Conservation (phyloP, 116 monocot species). For the Papilionanthe hybrid region DNA sequence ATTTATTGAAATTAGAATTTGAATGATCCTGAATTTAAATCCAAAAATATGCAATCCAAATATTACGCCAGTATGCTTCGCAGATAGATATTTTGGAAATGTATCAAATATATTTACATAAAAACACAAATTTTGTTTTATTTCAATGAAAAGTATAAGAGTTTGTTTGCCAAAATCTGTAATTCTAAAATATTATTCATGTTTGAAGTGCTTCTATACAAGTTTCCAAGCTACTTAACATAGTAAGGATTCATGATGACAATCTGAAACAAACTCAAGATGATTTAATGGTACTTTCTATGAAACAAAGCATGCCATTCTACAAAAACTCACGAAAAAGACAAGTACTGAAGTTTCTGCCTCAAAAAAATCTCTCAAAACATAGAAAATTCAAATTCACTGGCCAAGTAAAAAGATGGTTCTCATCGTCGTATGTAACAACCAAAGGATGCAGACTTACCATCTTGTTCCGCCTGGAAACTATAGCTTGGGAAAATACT, state of each 20-base stretch:
- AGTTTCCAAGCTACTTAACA: neutral
- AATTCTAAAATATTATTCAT: neutral
- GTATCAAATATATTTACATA: neutral
- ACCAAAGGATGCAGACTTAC: slow-evolving; percentile 30
- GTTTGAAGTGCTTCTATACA: neutral
- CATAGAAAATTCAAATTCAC: neutral
- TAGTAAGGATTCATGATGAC: neutral
- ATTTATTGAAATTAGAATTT: too few relatives aligned
- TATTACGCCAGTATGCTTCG: too few relatives aligned
- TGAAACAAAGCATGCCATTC: neutral
- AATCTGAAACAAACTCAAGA: neutral
- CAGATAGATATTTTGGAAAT: too few relatives aligned
- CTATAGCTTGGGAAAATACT: slow-evolving; percentile 35
- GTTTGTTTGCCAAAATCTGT: neutral
- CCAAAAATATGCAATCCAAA: too few relatives aligned
- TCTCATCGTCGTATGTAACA: neutral
- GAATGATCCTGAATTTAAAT: too few relatives aligned
- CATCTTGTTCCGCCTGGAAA: slow-evolving; percentile 50
- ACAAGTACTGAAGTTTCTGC: neutral
- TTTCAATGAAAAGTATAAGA: neutral
- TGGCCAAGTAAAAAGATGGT: neutral
- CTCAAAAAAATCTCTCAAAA: neutral
- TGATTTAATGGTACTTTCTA: neutral
- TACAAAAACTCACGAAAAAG: neutral
- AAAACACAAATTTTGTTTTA: neutral